Percentiles rank a stretch among this genome's conserved stretches.
Evolutionary conservation across 768 basidiomycete genomes (phyloP).

Genomic region (Suillus ampliporus): DNA sequence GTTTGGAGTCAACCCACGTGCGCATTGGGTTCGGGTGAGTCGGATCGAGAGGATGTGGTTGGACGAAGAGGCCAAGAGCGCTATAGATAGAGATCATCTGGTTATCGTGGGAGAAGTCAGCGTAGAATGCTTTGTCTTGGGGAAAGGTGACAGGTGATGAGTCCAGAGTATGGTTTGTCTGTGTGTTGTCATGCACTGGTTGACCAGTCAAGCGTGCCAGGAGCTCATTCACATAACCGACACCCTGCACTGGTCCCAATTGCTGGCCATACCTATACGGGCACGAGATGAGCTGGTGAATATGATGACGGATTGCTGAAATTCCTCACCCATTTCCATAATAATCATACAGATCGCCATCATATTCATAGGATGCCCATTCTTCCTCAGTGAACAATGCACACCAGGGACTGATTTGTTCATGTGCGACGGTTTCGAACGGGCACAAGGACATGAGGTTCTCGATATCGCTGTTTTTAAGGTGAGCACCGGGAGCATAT

Average conservation of each 20-base stretch:
- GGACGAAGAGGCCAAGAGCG: constrained; percentile 57
- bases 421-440: constrained; percentile 66
- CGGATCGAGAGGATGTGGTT: constrained; percentile 32
- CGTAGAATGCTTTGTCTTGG: constrained; percentile 64
- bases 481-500: constrained; percentile 64
- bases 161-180: constrained; percentile 79
- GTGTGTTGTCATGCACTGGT: constrained; percentile 70
- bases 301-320: background rate
- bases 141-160: constrained; percentile 71
- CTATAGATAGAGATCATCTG: constrained; percentile 76
- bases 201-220: constrained; percentile 71
- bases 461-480: constrained; percentile 58
- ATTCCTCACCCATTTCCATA: constrained; percentile 66
- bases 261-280: constrained; percentile 67
- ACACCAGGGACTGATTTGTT: constrained; percentile 67
- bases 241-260: constrained; percentile 76
- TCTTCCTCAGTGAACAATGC: constrained; percentile 62
- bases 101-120: constrained; percentile 88
- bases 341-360: constrained; percentile 72
- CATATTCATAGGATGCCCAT: constrained; percentile 69
- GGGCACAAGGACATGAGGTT: constrained; percentile 74
- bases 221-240: constrained; percentile 88
- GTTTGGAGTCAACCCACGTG: constrained; percentile 55
- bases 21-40: constrained; percentile 24
- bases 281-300: background rate